A percentile compares a stretch with the other conserved stretches of the same genome.
Conservation (phyloP, 345 rosid genomes). For the Rubroshorea leprosula region DNA sequence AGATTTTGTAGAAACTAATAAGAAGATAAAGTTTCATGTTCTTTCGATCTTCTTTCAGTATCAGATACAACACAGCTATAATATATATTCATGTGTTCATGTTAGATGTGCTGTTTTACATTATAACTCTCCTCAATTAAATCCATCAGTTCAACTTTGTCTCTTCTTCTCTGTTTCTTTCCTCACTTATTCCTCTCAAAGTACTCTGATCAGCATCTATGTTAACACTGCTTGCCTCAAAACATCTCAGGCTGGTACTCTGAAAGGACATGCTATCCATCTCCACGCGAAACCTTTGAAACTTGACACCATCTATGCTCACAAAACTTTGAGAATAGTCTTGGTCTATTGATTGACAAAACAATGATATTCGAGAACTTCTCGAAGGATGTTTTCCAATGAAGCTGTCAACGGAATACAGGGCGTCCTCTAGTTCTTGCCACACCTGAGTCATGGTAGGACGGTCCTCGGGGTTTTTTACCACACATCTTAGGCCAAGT, state of each 20-base stretch:
- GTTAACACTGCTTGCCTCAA: constrained; percentile 30
- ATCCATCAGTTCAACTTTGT: background rate
- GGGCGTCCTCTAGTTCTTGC: constrained; percentile 44
- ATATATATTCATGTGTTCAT: too few species aligned
- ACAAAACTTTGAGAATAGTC: constrained; percentile 39
- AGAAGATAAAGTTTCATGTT: too few species aligned
- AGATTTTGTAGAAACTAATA: too few species aligned
- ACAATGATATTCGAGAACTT: constrained; percentile 6
- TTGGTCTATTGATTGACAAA: constrained; percentile 13
- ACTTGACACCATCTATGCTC: constrained; percentile 44
- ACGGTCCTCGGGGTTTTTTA: constrained; percentile 36
- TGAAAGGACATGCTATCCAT: constrained; percentile 40
- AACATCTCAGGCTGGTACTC: constrained; percentile 35
- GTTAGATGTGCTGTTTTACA: too few species aligned
- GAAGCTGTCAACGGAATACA: constrained; percentile 18
- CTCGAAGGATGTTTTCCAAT: constrained; percentile 13
- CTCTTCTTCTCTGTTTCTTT: constrained; percentile 15
- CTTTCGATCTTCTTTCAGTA: too few species aligned
- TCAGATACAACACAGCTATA: too few species aligned
- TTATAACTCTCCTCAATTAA: too few species aligned
- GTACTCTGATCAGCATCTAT: constrained; percentile 28
- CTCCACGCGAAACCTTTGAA: constrained; percentile 45
- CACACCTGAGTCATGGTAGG: constrained; percentile 52
- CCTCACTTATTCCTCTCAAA: constrained; percentile 25
- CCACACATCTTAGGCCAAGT: constrained; percentile 45